Conservation (phyloP, 2,329 filamentous ascomycete species). For the Aspergillus fijiensis region DNA sequence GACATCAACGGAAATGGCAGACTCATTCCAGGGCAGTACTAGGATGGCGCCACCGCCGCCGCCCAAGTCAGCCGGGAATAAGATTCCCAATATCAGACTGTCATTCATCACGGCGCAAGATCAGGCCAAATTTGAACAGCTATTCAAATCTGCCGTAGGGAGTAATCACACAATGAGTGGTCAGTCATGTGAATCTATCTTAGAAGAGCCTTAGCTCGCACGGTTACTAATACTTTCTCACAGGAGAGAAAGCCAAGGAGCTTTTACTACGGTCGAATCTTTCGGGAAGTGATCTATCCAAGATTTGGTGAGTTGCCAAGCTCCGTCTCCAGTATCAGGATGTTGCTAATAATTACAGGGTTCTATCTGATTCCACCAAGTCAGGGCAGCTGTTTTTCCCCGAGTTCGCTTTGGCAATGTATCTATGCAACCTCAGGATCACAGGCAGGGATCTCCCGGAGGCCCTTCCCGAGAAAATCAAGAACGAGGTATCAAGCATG, state of each 20-base stretch:
- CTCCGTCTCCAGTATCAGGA: constrained; percentile 4
- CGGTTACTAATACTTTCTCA: constrained; percentile 17
- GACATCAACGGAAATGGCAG: constrained; percentile 64
- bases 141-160: constrained; percentile 94
- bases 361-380: constrained; percentile 90
- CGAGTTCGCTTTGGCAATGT: constrained; percentile 97
- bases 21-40: constrained; percentile 56
- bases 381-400: constrained; percentile 95
- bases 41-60: constrained; percentile 61
- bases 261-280: constrained; percentile 84
- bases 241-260: constrained; percentile 81
- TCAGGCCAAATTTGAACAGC: constrained; percentile 93
- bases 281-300: constrained; percentile 80
- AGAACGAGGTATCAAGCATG: constrained; percentile 98
- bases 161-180: constrained; percentile 82
- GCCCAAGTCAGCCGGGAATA: constrained; percentile 59
- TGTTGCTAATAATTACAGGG: constrained; percentile 55
- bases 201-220: not conserved
- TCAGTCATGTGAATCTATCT: constrained; percentile 16
- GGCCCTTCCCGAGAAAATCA: constrained; percentile 76
- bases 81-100: constrained; percentile 89
- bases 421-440: constrained; percentile 90
- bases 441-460: constrained; percentile 79
- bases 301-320: constrained; percentile 71
- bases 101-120: constrained; percentile 96